Base-by-base conservation (phyloP, 129 eudicot species). In the Smallanthus sonchifolius region DNA sequence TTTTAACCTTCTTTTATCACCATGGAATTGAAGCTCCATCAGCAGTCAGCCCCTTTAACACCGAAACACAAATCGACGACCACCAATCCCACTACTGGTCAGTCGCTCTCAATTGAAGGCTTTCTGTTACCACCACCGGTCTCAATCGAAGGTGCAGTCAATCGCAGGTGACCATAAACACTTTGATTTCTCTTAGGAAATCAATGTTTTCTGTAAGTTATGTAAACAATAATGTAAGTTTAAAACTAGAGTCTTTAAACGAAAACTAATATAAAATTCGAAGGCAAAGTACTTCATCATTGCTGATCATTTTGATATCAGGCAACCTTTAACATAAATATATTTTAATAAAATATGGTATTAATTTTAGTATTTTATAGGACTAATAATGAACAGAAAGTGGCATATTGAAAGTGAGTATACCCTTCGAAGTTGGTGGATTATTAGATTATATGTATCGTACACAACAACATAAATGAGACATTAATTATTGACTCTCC, bases 371-470 rank as follows among this genome's bases (percentile, higher is more conserved):
- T 39, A 51, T 51, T 51, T 15, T 67, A 67, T 13, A 20, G 49
- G 30, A 28, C 4, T 4, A 66, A 52, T 65, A 42, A 68, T 40
- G 59, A 17, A 44, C 24, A 44, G 38, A 44, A 9, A 30, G 24
- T 62, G 44, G 37, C 44, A 49, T 7, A 69, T 69, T 69, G 7
- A 69, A 69, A 32, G 62, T 62, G 15, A 32, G n/a, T 13, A 69
- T n/a, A 17, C 62, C 74, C 74, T 69, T 48, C 74, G 45, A 69
- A 69, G 74, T 69, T 47, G 74, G 74, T 69, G 74, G 51, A 7
- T 28, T 69, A 69, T 67, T 48, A 49, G 62, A 36, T 17, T 48
- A 24, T 24, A 32, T 60, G 8, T 60, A 32, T 69, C 47, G 74
- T 48, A 69, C 35, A n/a, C 19, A 69, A 69, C 39, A 49, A 45